phyloP scores from a whole-genome alignment of 371 early-diverging fungal species.

The Nematocida displodere region DNA sequence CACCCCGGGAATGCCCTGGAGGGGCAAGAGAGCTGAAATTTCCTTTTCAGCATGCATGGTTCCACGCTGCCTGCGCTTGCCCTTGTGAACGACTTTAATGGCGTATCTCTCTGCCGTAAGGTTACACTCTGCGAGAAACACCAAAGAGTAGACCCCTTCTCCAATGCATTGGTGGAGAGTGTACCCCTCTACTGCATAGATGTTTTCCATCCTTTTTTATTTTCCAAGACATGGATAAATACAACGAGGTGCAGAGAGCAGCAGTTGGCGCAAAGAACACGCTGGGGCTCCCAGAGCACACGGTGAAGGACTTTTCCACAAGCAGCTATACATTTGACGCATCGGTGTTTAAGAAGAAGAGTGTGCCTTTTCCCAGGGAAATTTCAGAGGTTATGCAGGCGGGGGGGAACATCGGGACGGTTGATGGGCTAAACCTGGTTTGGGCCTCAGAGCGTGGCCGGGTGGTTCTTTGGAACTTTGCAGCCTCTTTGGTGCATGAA shows the following conservation, averaged over 20 bases:
- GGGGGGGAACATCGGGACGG: conserved; percentile 19
- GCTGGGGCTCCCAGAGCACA: background rate
- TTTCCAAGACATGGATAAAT: conserved; percentile 46
- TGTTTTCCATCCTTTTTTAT: conserved; percentile 48
- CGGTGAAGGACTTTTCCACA: conserved; percentile 12
- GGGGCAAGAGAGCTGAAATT: background rate
- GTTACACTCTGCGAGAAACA: conserved; percentile 68
- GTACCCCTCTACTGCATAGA: conserved; percentile 57
- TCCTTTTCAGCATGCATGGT: conserved; percentile 44
- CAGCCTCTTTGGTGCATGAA: conserved; percentile 18
- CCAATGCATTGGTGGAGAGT: conserved; percentile 65
- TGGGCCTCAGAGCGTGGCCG: conserved; percentile 10
- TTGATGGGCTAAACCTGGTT: conserved; percentile 27
- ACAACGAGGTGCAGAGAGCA: conserved; percentile 44
- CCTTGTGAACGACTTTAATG: conserved; percentile 75
- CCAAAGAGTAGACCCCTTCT: conserved; percentile 71
- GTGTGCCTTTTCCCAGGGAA: conserved; percentile 1
- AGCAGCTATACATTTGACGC: conserved; percentile 30
- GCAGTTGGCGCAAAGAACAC: background rate
- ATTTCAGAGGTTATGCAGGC: conserved; percentile 13
- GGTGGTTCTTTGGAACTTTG: conserved; percentile 42
- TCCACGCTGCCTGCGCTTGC: conserved; percentile 19
- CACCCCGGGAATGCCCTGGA: background rate
- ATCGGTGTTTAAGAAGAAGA: conserved; percentile 37
- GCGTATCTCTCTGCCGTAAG: conserved; percentile 70